These are phyloP conservation scores for Leccinum colubrinum DNA, from an alignment of 1,284 basidiomycete species.

Conservation along the genomic window DNA sequence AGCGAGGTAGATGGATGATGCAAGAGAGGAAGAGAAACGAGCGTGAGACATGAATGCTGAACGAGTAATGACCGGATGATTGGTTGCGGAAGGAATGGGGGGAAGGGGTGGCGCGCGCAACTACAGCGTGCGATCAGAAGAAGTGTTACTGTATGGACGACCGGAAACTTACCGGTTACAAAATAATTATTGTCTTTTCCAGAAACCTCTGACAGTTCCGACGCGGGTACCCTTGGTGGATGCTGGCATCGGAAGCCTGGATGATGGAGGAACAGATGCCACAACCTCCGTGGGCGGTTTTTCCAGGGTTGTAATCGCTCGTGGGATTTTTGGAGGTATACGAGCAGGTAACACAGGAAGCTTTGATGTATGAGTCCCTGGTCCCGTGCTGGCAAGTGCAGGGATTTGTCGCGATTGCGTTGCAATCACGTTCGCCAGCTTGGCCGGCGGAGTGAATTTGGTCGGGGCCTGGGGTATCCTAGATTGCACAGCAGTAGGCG, in stretches of 20 bases:
- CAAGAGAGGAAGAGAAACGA: slow-evolving; percentile 10
- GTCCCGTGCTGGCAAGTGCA: not conserved
- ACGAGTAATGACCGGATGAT: slow-evolving; percentile 22
- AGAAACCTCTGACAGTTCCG: slow-evolving; percentile 33
- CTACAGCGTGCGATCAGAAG: slow-evolving; percentile 7
- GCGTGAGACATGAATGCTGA: slow-evolving; percentile 3
- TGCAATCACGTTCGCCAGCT: slow-evolving; percentile 31
- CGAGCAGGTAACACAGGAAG: slow-evolving; percentile 22
- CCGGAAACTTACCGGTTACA: slow-evolving; percentile 8
- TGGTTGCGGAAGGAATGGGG: not conserved
- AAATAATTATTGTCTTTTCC: slow-evolving; percentile 24
- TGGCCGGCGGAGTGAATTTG: slow-evolving; percentile 30
- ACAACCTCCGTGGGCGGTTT: slow-evolving; percentile 5
- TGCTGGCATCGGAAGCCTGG: slow-evolving; percentile 28
- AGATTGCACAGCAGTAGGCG: slow-evolving; percentile 11
- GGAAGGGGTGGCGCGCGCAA: slow-evolving; percentile 2
- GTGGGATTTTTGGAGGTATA: slow-evolving; percentile 11
- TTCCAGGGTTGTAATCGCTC: not conserved
- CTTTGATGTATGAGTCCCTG: slow-evolving; percentile 15
- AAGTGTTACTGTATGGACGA: not conserved
- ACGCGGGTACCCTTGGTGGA: slow-evolving; percentile 22
- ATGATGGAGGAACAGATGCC: slow-evolving; percentile 4
- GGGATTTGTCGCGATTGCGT: slow-evolving; percentile 20
- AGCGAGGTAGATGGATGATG: slow-evolving; percentile 8
- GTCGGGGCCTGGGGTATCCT: slow-evolving; percentile 26